Conservation (phyloP, 2,329 filamentous ascomycete genomes). For the Ophiostoma ips region DNA sequence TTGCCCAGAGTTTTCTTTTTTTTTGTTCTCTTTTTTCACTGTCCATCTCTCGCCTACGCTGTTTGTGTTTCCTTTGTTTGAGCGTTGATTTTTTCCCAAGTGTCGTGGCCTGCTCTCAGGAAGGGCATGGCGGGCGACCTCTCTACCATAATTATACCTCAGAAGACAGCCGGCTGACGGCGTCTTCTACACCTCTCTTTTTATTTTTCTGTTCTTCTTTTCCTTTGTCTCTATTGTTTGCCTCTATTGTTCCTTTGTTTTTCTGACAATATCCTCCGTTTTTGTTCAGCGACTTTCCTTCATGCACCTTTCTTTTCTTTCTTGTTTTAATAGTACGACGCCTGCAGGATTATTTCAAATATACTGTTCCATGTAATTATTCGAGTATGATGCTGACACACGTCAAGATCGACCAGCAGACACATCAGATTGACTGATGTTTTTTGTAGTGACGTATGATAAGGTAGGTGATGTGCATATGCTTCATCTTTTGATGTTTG, state of each 20-base stretch:
- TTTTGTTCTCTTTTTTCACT: neutral
- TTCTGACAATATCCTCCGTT: neutral
- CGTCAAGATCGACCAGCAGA: no score
- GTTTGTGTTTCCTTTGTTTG: neutral
- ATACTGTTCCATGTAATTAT: no score
- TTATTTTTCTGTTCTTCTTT: neutral
- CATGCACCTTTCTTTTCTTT: neutral
- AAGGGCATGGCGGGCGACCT: neutral
- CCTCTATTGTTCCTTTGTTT: no score
- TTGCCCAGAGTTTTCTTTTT: neutral
- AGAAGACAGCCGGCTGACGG: neutral
- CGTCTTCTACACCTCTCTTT: neutral
- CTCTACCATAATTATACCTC: neutral
- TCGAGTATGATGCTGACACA: no score
- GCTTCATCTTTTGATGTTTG: no score
- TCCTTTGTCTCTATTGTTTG: neutral
- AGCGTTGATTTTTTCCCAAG: neutral
- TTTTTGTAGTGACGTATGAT: no score
- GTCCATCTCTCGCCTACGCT: neutral
- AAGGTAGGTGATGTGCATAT: no score
- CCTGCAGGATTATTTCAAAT: no score
- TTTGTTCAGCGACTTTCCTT: neutral
- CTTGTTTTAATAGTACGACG: no score
- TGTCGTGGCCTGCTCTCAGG: neutral
- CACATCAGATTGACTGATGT: no score